Conservation (phyloP, 2,329 filamentous ascomycete genomes). For the Didymella arachidicola region DNA sequence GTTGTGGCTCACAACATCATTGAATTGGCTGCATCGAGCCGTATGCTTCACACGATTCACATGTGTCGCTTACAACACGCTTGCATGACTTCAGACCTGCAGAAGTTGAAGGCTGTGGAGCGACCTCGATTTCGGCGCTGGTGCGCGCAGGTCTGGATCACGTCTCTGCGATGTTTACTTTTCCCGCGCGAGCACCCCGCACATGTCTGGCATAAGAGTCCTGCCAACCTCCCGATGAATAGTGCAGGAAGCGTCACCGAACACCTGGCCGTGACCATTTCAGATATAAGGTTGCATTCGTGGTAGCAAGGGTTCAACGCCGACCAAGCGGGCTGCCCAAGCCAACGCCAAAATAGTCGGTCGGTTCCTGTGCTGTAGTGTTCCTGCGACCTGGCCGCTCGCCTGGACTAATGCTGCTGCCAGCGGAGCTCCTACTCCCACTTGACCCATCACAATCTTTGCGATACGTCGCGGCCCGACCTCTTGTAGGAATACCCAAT, state of each 20-base stretch:
- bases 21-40: not conserved
- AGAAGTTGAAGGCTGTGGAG: not conserved
- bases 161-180: not conserved
- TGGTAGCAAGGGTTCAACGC: not conserved
- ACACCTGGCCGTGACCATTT: not conserved
- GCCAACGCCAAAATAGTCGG: slow-evolving; percentile 37
- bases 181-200: not conserved
- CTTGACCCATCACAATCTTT: slow-evolving; percentile 12
- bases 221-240: slow-evolving; percentile 1
- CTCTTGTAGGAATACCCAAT: slow-evolving; percentile 39
- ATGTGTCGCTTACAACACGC: not conserved
- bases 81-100: not conserved
- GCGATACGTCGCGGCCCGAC: slow-evolving; percentile 24
- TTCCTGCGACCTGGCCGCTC: slow-evolving; percentile 26
- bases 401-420: slow-evolving; percentile 29
- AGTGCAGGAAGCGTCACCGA: not conserved
- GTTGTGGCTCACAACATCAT: slow-evolving; percentile 2
- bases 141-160: slow-evolving; percentile 3
- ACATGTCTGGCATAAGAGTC: not conserved
- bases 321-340: slow-evolving; percentile 15
- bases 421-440: slow-evolving; percentile 24
- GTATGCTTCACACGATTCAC: slow-evolving; percentile 2
- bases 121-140: not conserved
- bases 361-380: slow-evolving; percentile 18
- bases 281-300: not conserved